phyloP scores from a whole-genome alignment of 2,329 filamentous ascomycete species.

The Pseudogymnoascus sp. region DNA sequence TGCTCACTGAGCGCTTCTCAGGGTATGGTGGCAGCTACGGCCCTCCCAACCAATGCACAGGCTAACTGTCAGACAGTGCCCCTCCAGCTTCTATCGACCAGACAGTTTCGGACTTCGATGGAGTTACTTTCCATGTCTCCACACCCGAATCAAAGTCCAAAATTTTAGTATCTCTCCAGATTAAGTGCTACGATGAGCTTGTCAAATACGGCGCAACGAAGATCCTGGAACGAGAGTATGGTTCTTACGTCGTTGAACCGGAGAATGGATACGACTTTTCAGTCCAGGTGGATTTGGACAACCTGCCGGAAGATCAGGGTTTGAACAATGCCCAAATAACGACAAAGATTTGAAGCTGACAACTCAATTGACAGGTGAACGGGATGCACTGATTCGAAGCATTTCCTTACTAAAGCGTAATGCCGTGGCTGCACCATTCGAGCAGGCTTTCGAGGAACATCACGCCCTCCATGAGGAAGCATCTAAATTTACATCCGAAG shows the following conservation, averaged over 20 bases:
- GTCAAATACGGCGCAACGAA: slow-evolving; percentile 87
- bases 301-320: slow-evolving; percentile 74
- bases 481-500: slow-evolving; percentile 85
- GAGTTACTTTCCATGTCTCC: slow-evolving; percentile 96
- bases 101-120: slow-evolving; percentile 97
- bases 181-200: slow-evolving; percentile 91
- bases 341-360: slow-evolving; percentile 11
- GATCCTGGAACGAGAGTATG: slow-evolving; percentile 91
- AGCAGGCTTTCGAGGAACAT: slow-evolving; percentile 92
- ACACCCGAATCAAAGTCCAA: slow-evolving; percentile 90
- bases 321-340: slow-evolving; percentile 13
- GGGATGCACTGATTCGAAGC: slow-evolving; percentile 77
- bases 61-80: slow-evolving; percentile 48
- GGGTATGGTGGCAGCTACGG: slow-evolving; percentile 20
- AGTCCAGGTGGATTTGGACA: slow-evolving; percentile 79
- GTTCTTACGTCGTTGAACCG: slow-evolving; percentile 76
- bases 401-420: slow-evolving; percentile 94
- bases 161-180: slow-evolving; percentile 88
- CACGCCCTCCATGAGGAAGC: slow-evolving; percentile 79
- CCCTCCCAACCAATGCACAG: slow-evolving; percentile 19
- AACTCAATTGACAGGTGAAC: slow-evolving; percentile 51
- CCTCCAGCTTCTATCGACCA: slow-evolving; percentile 88
- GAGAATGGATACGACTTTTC: slow-evolving; percentile 97
- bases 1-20: slow-evolving; percentile 83
- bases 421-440: slow-evolving; percentile 96